Evolutionary conservation across 805 yeast genomes (phyloP).

Genomic region (Limtongia smithiae): DNA sequence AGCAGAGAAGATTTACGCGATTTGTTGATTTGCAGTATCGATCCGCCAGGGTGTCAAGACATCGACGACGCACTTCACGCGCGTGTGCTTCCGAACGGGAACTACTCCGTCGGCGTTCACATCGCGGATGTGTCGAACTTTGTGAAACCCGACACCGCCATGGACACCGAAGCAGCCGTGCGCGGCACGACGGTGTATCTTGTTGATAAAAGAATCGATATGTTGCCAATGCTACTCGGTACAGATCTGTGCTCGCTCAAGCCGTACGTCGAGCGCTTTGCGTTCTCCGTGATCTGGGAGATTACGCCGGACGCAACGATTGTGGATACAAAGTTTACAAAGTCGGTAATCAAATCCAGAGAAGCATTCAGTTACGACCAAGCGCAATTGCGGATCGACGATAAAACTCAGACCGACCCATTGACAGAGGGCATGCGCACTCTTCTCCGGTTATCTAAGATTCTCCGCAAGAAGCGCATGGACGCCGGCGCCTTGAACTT

Average conservation of each 20-base stretch:
- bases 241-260: slow-evolving; percentile 92
- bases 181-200: slow-evolving; percentile 96
- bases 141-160: slow-evolving; percentile 85
- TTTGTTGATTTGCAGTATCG: slow-evolving; percentile 87
- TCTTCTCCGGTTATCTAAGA: slow-evolving; percentile 72
- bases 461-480: slow-evolving; percentile 76
- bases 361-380: slow-evolving; percentile 93
- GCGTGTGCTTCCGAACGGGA: slow-evolving; percentile 76
- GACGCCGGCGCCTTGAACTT: slow-evolving; percentile 95
- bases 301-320: slow-evolving; percentile 82
- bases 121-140: slow-evolving; percentile 98
- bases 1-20: slow-evolving; percentile 82
- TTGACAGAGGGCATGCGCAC: slow-evolving; percentile 86
- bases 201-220: slow-evolving; percentile 97
- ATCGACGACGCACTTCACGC: slow-evolving; percentile 98
- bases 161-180: slow-evolving; percentile 93
- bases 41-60: slow-evolving; percentile 98
- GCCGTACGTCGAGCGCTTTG: slow-evolving; percentile 93
- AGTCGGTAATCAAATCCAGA: slow-evolving; percentile 83
- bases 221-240: slow-evolving; percentile 93
- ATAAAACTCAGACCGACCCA: slow-evolving; percentile 67
- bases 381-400: slow-evolving; percentile 91
- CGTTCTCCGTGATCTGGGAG: slow-evolving; percentile 96
- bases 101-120: slow-evolving; percentile 96
- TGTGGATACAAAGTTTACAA: slow-evolving; percentile 70